phyloP scores from a whole-genome alignment of 1,139 yeast species.

The Saccharomyces hybrid region DNA sequence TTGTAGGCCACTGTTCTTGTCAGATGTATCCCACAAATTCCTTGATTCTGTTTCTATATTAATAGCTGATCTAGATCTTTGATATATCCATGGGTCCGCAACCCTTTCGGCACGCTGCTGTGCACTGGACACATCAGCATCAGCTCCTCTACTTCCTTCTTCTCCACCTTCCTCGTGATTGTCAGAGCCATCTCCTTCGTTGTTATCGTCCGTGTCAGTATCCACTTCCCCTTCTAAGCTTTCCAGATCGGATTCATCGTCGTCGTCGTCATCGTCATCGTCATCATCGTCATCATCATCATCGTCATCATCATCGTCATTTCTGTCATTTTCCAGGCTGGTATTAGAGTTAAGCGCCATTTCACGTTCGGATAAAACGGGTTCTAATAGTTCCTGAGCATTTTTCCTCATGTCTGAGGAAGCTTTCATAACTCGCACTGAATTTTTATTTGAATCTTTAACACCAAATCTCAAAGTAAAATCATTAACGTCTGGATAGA shows the following conservation, averaged over 20 bases:
- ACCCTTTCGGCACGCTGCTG: background rate
- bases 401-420: slow-evolving; percentile 1
- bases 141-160: slow-evolving; percentile 4
- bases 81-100: background rate
- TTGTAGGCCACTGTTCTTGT: background rate
- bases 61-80: background rate
- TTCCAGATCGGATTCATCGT: slow-evolving; percentile 4
- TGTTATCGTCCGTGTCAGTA: slow-evolving; percentile 11
- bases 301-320: slow-evolving; percentile 9
- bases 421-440: background rate
- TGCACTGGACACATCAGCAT: slow-evolving; percentile 8
- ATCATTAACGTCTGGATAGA: slow-evolving; percentile 19
- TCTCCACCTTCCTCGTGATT: slow-evolving; percentile 15
- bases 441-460: slow-evolving; percentile 2
- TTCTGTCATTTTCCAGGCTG: slow-evolving; percentile 6
- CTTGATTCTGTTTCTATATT: background rate
- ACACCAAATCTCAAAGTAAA: slow-evolving; percentile 6
- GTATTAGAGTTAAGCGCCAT: slow-evolving; percentile 6
- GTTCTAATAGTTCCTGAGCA: slow-evolving; percentile 6
- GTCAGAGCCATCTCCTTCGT: slow-evolving; percentile 14
- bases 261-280: slow-evolving; percentile 14
- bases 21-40: background rate
- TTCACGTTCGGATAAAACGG: slow-evolving; percentile 7
- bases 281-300: slow-evolving; percentile 9
- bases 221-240: slow-evolving; percentile 10